Evolutionary conservation across 441 rosid genomes (phyloP).

Genomic region (Erodium texanum): DNA sequence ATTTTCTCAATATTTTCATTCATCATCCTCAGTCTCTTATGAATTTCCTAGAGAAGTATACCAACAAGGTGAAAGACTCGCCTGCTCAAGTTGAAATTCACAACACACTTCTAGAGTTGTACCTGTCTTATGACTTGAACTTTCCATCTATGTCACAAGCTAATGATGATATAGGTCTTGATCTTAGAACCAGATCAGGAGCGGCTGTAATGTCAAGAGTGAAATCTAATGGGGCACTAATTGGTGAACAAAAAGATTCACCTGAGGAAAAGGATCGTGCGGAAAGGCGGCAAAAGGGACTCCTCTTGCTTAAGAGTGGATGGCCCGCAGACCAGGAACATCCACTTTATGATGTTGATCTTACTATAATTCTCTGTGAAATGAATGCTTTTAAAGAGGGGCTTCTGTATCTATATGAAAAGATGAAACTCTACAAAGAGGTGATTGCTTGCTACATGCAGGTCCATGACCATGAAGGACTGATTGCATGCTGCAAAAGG

Average conservation of each 20-base stretch:
- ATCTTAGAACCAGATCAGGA: slow-evolving; percentile 34
- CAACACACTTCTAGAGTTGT: slow-evolving; percentile 81
- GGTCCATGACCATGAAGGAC: slow-evolving; percentile 83
- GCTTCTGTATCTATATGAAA: slow-evolving; percentile 78
- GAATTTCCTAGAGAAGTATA: slow-evolving; percentile 83
- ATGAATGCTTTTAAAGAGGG: slow-evolving; percentile 85
- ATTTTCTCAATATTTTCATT: slow-evolving; percentile 81
- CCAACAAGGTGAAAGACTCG: slow-evolving; percentile 74
- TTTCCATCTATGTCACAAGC: slow-evolving; percentile 71
- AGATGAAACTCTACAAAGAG: slow-evolving; percentile 92
- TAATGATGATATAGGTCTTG: slow-evolving; percentile 39
- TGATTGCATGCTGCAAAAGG: slow-evolving; percentile 91
- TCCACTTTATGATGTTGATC: slow-evolving; percentile 92
- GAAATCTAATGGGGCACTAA: slow-evolving; percentile 35
- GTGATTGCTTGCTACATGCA: slow-evolving; percentile 97
- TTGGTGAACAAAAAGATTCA: slow-evolving; percentile 29
- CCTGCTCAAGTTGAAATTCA: slow-evolving; percentile 94
- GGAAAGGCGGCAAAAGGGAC: slow-evolving; percentile 70
- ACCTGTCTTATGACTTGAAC: slow-evolving; percentile 80
- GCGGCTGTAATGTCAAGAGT: slow-evolving; percentile 25
- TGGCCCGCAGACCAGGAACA: slow-evolving; percentile 91
- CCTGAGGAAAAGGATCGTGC: slow-evolving; percentile 31
- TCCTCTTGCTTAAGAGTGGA: slow-evolving; percentile 66
- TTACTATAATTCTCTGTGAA: slow-evolving; percentile 89
- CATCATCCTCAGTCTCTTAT: slow-evolving; percentile 76